These are phyloP conservation scores for Neurospora sp. DNA, from an alignment of 495 filamentous ascomycete species.

Conservation along the genomic window DNA sequence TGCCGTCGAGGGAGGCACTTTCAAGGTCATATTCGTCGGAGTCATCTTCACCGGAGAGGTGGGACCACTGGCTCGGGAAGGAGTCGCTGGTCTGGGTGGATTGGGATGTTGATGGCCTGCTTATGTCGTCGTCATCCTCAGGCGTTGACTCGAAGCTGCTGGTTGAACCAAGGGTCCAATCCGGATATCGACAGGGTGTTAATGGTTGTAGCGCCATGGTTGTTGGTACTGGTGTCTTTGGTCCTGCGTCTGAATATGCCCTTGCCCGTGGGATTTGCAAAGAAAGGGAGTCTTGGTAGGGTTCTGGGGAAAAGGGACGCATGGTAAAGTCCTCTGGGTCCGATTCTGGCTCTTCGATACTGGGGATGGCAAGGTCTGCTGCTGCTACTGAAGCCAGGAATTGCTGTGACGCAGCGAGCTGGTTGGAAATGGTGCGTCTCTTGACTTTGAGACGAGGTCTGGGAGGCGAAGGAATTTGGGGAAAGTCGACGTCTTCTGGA, in stretches of 20 bases:
- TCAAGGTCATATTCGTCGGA: conserved; percentile 27
- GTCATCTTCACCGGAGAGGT: conserved; percentile 35
- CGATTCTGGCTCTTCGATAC: conserved; percentile 35
- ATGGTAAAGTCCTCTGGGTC: conserved; percentile 27
- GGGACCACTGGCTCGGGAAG: conserved; percentile 38
- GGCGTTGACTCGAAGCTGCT: conserved; percentile 38
- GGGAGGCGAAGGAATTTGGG: conserved; percentile 30
- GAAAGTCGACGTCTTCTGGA: conserved; percentile 13
- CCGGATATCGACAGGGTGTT: conserved; percentile 29
- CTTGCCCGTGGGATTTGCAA: neutral
- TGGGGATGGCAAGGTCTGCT: conserved; percentile 45
- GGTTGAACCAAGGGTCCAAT: conserved; percentile 38
- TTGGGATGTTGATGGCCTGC: conserved; percentile 39
- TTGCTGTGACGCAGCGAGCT: conserved; percentile 41
- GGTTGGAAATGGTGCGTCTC: conserved; percentile 34
- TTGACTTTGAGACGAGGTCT: conserved; percentile 37
- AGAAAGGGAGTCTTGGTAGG: neutral
- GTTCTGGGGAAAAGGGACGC: conserved; percentile 2
- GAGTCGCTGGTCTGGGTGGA: conserved; percentile 41
- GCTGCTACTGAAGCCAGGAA: conserved; percentile 48
- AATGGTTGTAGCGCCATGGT: conserved; percentile 16
- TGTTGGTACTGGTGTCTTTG: conserved; percentile 37
- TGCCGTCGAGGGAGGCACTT: conserved; percentile 20
- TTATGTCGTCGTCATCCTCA: conserved; percentile 39
- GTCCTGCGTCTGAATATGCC: conserved; percentile 7